Evolutionary conservation across 1,139 yeast species (phyloP), one percentile per base, ranked within the genome.

Genomic region (Magnusiomyces clavatus): DNA sequence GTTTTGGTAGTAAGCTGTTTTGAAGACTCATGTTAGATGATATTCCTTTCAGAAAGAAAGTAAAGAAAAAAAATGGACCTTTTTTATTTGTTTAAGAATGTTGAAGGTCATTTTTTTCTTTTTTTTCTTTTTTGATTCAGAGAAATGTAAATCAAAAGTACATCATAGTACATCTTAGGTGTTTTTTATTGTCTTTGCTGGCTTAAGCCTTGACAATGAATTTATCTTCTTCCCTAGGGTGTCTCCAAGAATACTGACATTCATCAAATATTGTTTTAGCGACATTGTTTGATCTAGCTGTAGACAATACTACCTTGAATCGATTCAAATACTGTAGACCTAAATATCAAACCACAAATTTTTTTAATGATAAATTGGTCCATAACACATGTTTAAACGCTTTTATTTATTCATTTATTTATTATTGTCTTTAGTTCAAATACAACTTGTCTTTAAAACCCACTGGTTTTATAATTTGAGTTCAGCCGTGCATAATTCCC

Each of bases 211-310:
- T 24, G 24, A 37, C 40, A 39, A 43, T 49, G 49, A 43, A 46
- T 51, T 47, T 43, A 4, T 24, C 31, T 37, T 43, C 56, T 48
- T 53, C 57, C 49, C 54, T 59, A 56, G 55, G 54, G 63, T 56
- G 65, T 62, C 65, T 62, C 65, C 64, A 61, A 57, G 58, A 60
- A 54, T 63, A 61, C 65, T 54, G 43, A 62, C 64, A 62, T 59
- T 46, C 39, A 24, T 8, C 8, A 8, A 24, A 24, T 24, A 24
- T 20, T 34, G 10, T 20, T n/a, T 12, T 11, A 8, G 14, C 11
- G 17, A 35, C 34, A 13, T 16, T 17, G 19, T 16, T 20, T 17
- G 19, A 29, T 35, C 10, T 12, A 43, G 20, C 24, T 3, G 29
- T 48, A 19, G 41, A 31, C 6, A 20, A 16, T 29, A 14, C 4